Conservation (phyloP, 441 rosid species). For the Geranium incanum region DNA sequence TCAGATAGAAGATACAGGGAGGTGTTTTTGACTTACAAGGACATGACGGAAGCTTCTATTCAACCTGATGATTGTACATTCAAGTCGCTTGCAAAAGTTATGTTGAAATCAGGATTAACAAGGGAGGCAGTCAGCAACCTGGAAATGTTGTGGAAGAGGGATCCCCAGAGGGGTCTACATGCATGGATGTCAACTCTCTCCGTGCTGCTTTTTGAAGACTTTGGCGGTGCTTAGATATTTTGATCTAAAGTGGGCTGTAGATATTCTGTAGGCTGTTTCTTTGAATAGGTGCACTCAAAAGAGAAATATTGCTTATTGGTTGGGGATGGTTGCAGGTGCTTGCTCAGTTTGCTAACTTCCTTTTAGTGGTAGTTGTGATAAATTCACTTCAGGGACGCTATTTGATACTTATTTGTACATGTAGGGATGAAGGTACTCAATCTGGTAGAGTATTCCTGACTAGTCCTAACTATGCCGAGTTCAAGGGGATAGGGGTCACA, state of each 20-base stretch:
- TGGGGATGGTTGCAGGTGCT: neutral
- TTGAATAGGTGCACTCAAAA: neutral
- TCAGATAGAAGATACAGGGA: slow-evolving; percentile 65
- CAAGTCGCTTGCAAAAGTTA: slow-evolving; percentile 52
- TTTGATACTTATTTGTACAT: slow-evolving; percentile 34
- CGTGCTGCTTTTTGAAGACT: slow-evolving; percentile 37
- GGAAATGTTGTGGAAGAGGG: slow-evolving; percentile 40
- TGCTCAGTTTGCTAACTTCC: neutral
- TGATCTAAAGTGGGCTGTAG: neutral
- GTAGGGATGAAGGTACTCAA: slow-evolving; percentile 93
- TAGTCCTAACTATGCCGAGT: slow-evolving; percentile 60
- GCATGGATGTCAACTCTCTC: slow-evolving; percentile 52
- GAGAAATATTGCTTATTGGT: neutral
- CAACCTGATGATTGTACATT: slow-evolving; percentile 53
- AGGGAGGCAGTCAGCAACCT: slow-evolving; percentile 46
- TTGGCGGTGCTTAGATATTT: slow-evolving; percentile 14
- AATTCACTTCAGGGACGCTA: slow-evolving; percentile 9
- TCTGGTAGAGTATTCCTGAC: slow-evolving; percentile 73
- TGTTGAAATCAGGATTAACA: slow-evolving; percentile 59
- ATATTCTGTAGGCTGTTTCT: neutral
- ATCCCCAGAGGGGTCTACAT: slow-evolving; percentile 38
- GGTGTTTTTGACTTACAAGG: slow-evolving; percentile 49
- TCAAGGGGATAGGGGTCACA: slow-evolving; percentile 52
- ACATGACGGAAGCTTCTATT: slow-evolving; percentile 46
- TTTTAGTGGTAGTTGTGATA: neutral